A percentile compares a stretch with the other conserved stretches of the same genome.
These are phyloP conservation scores for Cetradonia linearis DNA, from an alignment of 495 filamentous ascomycete genomes.

Conservation along the genomic window DNA sequence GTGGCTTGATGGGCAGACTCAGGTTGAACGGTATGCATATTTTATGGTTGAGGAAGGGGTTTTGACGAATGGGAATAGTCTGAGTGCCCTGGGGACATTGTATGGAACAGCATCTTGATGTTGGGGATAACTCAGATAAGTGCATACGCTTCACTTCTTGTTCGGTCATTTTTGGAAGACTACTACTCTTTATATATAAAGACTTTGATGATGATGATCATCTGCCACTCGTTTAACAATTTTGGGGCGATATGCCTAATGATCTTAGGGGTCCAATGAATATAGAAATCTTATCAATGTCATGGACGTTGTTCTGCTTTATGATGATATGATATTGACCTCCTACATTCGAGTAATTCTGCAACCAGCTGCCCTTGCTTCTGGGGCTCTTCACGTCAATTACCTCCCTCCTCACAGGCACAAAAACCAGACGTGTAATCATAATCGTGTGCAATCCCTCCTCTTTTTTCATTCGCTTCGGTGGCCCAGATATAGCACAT, in stretches of 20 bases:
- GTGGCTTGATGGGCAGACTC: constrained; percentile 52
- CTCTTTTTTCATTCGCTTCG: no score
- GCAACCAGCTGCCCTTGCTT: no score
- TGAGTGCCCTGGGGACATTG: constrained; percentile 18
- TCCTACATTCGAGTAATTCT: no score
- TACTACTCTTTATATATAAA: not conserved
- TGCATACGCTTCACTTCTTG: not conserved
- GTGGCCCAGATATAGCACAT: no score
- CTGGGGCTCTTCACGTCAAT: no score
- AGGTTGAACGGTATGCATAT: constrained; percentile 66
- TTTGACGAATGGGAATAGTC: constrained; percentile 16
- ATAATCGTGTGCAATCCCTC: no score
- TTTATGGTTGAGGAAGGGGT: constrained; percentile 49
- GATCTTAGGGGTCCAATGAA: not conserved
- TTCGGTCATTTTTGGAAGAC: not conserved
- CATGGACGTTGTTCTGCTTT: not conserved
- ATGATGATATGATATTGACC: no score
- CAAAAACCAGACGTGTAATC: no score
- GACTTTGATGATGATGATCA: not conserved
- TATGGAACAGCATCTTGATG: constrained; percentile 16
- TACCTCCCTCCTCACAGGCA: no score
- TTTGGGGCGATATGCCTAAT: not conserved
- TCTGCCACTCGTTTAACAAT: not conserved
- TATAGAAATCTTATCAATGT: not conserved
- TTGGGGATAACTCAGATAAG: no score